These are phyloP conservation scores for Angophora floribunda DNA, from an alignment of 345 rosid species.

Conservation along the genomic window DNA sequence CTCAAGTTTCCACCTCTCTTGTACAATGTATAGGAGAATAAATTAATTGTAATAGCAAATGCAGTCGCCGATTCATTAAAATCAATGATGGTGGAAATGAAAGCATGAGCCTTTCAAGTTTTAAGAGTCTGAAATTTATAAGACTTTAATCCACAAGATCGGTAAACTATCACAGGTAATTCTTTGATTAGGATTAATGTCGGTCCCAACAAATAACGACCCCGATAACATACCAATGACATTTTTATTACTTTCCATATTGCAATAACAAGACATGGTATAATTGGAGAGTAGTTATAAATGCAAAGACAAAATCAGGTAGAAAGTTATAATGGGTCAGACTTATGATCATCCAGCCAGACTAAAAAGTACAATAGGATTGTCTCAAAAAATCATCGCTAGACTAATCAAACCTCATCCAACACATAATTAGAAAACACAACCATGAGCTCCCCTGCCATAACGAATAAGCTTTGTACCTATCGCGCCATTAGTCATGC, in stretches of 20 bases:
- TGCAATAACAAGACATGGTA: neutral
- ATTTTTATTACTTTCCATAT: neutral
- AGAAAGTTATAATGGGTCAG: neutral
- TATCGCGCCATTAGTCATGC: neutral
- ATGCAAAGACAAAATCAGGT: neutral
- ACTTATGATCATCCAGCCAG: neutral
- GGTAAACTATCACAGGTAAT: neutral
- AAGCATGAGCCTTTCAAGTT: neutral
- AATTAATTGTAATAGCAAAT: neutral
- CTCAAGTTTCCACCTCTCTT: neutral
- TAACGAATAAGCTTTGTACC: neutral
- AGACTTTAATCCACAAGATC: neutral
- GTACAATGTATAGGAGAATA: neutral
- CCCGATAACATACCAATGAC: neutral
- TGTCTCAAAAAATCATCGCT: neutral
- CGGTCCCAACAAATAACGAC: neutral
- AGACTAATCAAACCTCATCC: neutral
- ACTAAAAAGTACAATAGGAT: neutral
- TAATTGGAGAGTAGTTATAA: neutral
- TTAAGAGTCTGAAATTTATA: neutral
- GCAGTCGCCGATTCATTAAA: neutral
- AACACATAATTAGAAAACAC: neutral
- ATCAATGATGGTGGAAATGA: neutral
- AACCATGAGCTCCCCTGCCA: neutral
- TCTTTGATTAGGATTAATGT: neutral